Evolutionary conservation across 441 rosid genomes (phyloP).

Genomic region (Erysimum cheiri): DNA sequence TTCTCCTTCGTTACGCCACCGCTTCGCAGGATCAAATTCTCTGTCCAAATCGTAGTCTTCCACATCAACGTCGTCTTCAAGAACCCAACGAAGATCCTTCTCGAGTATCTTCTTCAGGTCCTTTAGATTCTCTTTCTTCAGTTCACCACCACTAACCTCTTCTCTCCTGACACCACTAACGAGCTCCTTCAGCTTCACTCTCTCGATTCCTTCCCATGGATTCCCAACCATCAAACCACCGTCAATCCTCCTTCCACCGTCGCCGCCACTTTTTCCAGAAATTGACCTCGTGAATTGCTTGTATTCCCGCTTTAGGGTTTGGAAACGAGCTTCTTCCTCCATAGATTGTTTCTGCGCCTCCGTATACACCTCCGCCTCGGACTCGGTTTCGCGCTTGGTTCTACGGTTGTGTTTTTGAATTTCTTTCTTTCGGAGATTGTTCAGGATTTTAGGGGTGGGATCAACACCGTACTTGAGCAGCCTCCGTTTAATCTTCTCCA

Average conservation of each 20-base stretch:
- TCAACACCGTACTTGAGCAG: slow-evolving; percentile 63
- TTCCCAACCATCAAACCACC: slow-evolving; percentile 59
- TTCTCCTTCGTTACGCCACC: slow-evolving; percentile 69
- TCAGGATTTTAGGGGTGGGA: slow-evolving; percentile 80
- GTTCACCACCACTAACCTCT: slow-evolving; percentile 52
- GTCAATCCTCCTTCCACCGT: neutral
- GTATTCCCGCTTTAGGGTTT: slow-evolving; percentile 64
- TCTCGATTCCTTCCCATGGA: slow-evolving; percentile 93
- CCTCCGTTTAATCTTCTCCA: slow-evolving; percentile 62
- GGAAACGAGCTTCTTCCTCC: slow-evolving; percentile 63
- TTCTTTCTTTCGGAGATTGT: slow-evolving; percentile 73
- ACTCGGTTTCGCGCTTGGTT: slow-evolving; percentile 46
- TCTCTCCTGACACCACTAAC: slow-evolving; percentile 48
- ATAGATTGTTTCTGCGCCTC: slow-evolving; percentile 53
- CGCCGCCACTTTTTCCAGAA: slow-evolving; percentile 35
- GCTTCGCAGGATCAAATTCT: slow-evolving; percentile 52
- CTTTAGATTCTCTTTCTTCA: slow-evolving; percentile 61
- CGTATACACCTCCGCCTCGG: slow-evolving; percentile 50
- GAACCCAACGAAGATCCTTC: slow-evolving; percentile 77
- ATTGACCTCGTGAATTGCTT: slow-evolving; percentile 57
- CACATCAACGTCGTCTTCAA: slow-evolving; percentile 73
- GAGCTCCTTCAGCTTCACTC: slow-evolving; percentile 59
- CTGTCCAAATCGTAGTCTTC: slow-evolving; percentile 42
- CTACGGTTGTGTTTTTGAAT: slow-evolving; percentile 82
- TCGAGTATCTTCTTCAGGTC: slow-evolving; percentile 78